Evolutionary conservation across 2,329 filamentous ascomycete species (phyloP).

Genomic region (Penicillium sclerotiorum): DNA sequence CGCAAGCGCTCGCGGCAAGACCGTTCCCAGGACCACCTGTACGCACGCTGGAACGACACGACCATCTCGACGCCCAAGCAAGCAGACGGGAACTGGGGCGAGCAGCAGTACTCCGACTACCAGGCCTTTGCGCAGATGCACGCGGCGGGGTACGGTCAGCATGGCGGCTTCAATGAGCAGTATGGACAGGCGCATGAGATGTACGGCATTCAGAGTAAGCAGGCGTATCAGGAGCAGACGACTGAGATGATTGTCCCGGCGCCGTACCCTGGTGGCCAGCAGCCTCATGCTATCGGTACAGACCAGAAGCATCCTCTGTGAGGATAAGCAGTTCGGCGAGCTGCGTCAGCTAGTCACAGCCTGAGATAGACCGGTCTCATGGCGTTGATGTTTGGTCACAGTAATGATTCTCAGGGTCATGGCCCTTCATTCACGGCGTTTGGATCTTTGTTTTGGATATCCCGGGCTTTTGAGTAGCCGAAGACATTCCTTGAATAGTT

Average conservation of each 20-base stretch:
- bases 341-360: no score
- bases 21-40: constrained; percentile 32
- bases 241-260: background rate
- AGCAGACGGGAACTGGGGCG: constrained; percentile 24
- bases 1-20: constrained; percentile 37
- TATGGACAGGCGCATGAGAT: constrained; percentile 13
- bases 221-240: background rate
- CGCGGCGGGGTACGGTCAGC: constrained; percentile 16
- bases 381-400: background rate
- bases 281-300: background rate
- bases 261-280: background rate
- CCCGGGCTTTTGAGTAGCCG: background rate
- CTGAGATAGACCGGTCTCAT: background rate
- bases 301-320: constrained; percentile 12
- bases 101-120: background rate
- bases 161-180: constrained; percentile 2
- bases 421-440: constrained; percentile 4
- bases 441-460: background rate
- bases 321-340: background rate
- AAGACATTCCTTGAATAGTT: constrained; percentile 4
- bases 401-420: background rate
- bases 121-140: constrained; percentile 11
- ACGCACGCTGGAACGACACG: constrained; percentile 40
- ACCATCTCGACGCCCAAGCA: constrained; percentile 31
- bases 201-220: constrained; percentile 6